Base-by-base conservation (phyloP, 106 monocot species). In the Platanthera zijinensis region DNA sequence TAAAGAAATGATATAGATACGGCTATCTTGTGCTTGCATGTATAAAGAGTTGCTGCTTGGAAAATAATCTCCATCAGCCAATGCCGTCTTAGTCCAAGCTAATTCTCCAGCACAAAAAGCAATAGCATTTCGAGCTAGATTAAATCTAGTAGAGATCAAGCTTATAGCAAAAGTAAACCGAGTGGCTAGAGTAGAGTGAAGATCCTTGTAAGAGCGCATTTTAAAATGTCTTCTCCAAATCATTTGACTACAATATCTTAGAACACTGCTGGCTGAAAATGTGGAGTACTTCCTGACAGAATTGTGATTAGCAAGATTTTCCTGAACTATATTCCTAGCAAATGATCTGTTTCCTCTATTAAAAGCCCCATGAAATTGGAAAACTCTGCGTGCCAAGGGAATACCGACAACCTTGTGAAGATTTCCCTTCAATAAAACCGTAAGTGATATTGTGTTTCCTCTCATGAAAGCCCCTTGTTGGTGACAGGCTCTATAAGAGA, bases 1-100 rank as follows among this genome's bases (percentile, higher is more conserved):
- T 21, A 87, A 59, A 17, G 74, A 81, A 28, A 87, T 82, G 45
- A 90, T 39, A 52, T 73, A 79, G 28, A 82, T 51, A 19, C 80
- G 87, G 22, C 85, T 39, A 81, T 90, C 87, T 75, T 84, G 75
- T 51, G 87, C 95, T 64, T 53, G 80, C 50, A 69, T 83, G 59
- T 83, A 82, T 15, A 89, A 39, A 54, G 48, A 75, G 39, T 91
- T 80, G 74, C 74, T 83, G 69, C 54, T 79, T 7, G 82, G 76
- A 9, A 83, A 48, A 57, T 80, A 86, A 17, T 83, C 83, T 22
- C 85, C 81, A 76, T 95, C 95, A 5, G 95, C 95, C 53, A 46
- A 48, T 50, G 85, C 76, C 22, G 50, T 76, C 61, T 86, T 78
- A 28, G 81, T 52, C 48, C 75, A 87, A 48, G 88, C 86, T n/a